Evolutionary conservation across 2,329 filamentous ascomycete species (phyloP), one percentile per base, ranked within the genome.

Genomic region (Stachybotrys chlorohalonatus): DNA sequence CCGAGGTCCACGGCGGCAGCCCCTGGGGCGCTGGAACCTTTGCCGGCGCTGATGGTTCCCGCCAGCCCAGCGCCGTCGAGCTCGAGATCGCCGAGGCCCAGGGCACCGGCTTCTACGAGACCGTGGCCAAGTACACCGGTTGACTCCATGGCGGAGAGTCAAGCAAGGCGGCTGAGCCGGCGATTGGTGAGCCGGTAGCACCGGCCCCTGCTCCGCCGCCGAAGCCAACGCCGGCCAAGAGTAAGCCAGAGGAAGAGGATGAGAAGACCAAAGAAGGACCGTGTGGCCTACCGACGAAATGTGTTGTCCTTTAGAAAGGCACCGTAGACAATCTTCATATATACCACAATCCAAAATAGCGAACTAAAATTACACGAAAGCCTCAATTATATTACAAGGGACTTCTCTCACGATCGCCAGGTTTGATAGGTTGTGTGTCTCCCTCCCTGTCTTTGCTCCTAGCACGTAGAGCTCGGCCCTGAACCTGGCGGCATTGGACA

Each of bases 21-120:
- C 80, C 94, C 46, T 99, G 94, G 94, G 94, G 93, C 65, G 92
- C 93, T 39, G 94, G 94, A 68, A 96, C 93, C 60, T 95, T 96
- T 64, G 79, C 92, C 59, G 84, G 69, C 58, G 78, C 68, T 57
- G 90, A 96, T 64, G 94, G 94, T 64, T 90, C 87, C 56, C 87
- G 94, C 67, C 86, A 93, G 79, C 94, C 94, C 52, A 76, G 79
- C 15, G 68, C 75, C 8, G 79, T 83, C 63, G 94, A 99, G 79
- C 75, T 95, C 58, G 79, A 88, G 71, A 68, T 97, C 58, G 94
- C 94, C 57, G 80, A 78, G 58, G 81, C 81, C 63, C 94, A 99
- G 77, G 94, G 94, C 73, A 85, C 90, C 79, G 68, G 75, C 54
- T 99, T 97, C 77, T 95, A 89, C 75, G 75, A 87, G 72, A 76